Conservation (phyloP, 805 yeast genomes). For the Teunomyces atbi region DNA sequence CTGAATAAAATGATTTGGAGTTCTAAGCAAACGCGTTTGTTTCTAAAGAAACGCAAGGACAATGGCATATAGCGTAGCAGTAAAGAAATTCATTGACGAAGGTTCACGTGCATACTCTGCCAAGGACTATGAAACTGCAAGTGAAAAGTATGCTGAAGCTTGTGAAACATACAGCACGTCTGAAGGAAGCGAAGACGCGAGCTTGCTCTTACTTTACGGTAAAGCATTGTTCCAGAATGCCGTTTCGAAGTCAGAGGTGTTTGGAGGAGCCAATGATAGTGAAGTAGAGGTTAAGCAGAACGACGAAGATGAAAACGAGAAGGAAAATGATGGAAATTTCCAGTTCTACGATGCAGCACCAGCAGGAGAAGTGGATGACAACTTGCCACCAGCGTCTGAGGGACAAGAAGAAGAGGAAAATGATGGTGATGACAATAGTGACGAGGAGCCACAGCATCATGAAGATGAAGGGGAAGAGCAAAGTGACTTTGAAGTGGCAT, state of each 20-base stretch:
- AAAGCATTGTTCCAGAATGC: conserved; percentile 77
- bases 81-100: conserved; percentile 49
- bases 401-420: conserved; percentile 17
- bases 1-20: neutral
- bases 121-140: conserved; percentile 66
- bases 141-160: conserved; percentile 68
- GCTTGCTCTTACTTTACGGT: conserved; percentile 73
- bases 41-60: neutral
- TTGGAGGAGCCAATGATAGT: conserved; percentile 51
- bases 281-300: conserved; percentile 23
- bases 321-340: conserved; percentile 24
- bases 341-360: conserved; percentile 29
- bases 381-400: conserved; percentile 11
- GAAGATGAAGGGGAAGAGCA: conserved; percentile 47
- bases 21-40: neutral
- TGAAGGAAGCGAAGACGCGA: conserved; percentile 65
- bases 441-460: conserved; percentile 16
- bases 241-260: conserved; percentile 67
- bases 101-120: conserved; percentile 67
- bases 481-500: conserved; percentile 80
- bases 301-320: conserved; percentile 16
- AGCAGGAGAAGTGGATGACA: conserved; percentile 21
- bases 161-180: conserved; percentile 55
- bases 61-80: conserved; percentile 37
- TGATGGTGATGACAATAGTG: conserved; percentile 19